Evolutionary conservation across 2,329 filamentous ascomycete species (phyloP).

Genomic region (Aureobasidium sp.): DNA sequence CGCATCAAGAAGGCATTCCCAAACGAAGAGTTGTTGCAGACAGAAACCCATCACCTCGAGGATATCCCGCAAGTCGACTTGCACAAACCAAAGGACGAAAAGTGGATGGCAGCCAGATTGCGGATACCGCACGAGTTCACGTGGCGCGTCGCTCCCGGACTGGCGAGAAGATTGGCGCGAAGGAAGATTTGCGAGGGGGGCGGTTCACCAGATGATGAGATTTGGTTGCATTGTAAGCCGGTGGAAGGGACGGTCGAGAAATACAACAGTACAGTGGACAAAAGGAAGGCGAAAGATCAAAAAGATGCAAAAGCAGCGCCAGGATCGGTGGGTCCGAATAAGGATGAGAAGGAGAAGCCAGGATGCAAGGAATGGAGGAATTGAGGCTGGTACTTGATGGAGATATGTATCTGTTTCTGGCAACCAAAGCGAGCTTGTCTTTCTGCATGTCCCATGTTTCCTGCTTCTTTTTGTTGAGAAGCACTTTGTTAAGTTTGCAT

Average conservation of each 20-base stretch:
- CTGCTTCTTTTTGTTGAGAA: neutral
- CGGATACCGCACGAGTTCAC: constrained; percentile 53
- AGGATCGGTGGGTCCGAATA: neutral
- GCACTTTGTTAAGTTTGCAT: neutral
- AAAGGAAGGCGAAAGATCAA: neutral
- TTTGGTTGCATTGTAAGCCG: constrained; percentile 49
- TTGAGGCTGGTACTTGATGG: neutral
- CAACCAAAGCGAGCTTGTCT: neutral
- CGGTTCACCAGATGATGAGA: constrained; percentile 39
- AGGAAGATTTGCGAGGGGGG: constrained; percentile 31
- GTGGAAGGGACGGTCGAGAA: constrained; percentile 9
- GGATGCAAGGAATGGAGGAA: neutral
- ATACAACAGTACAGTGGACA: neutral
- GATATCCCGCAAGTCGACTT: constrained; percentile 41
- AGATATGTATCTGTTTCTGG: neutral
- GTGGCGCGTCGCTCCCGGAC: constrained; percentile 41
- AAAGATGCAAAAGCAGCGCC: neutral
- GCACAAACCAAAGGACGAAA: constrained; percentile 48
- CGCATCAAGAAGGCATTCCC: constrained; percentile 46
- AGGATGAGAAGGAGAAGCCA: neutral
- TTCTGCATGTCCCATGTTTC: neutral
- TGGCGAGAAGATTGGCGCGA: constrained; percentile 36
- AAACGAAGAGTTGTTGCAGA: constrained; percentile 44
- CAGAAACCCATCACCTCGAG: constrained; percentile 32
- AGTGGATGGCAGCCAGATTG: constrained; percentile 52